phyloP scores from a whole-genome alignment of 148 eudicot species.

The Arctostaphylos glauca region DNA sequence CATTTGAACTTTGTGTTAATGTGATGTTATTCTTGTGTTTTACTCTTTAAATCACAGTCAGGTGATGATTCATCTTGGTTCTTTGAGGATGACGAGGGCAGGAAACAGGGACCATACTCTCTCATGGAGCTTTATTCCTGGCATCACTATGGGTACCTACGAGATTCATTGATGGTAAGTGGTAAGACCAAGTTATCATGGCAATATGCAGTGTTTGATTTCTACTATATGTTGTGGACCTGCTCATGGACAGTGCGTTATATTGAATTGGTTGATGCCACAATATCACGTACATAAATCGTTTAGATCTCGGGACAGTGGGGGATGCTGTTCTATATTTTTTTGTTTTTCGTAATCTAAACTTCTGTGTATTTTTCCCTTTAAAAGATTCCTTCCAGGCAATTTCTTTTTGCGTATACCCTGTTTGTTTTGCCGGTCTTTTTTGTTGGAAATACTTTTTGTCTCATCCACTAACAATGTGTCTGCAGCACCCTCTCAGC shows the following conservation, averaged over 20 bases:
- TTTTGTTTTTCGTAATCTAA: not conserved
- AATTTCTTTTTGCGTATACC: not conserved
- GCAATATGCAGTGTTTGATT: not conserved
- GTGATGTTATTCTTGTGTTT: not conserved
- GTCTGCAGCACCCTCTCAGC: not conserved
- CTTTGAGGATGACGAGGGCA: constrained; percentile 59
- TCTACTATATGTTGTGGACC: not conserved
- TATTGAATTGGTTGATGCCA: not conserved
- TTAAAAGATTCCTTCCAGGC: not conserved
- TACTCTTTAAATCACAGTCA: constrained; percentile 24
- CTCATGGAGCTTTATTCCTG: constrained; percentile 78
- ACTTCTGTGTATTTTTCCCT: not conserved
- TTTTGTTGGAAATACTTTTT: not conserved
- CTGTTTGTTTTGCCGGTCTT: not conserved
- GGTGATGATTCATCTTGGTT: constrained; percentile 74
- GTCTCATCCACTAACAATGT: not conserved
- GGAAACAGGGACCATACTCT: constrained; percentile 77
- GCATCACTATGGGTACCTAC: constrained; percentile 75
- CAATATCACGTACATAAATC: not conserved
- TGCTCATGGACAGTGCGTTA: not conserved
- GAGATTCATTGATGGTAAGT: constrained; percentile 64
- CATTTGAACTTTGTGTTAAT: not conserved
- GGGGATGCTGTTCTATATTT: not conserved
- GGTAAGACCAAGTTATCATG: too few species aligned
- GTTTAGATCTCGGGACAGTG: not conserved